Evolutionary conservation across 495 filamentous ascomycete species (phyloP).

Genomic region (Neurospora sp.): DNA sequence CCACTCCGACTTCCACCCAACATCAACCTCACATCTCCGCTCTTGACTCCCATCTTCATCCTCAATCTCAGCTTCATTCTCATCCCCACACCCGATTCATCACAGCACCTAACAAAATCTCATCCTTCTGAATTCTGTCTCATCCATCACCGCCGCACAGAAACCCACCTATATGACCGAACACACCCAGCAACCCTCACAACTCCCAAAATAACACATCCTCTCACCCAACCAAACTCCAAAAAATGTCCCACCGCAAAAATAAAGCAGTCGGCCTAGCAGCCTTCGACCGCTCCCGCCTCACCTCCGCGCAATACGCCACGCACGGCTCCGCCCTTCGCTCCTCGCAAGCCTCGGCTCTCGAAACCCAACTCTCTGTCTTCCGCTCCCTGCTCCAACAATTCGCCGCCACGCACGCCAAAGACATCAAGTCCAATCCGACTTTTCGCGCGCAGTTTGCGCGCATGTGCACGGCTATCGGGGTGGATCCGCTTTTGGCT

Average conservation of each 20-base stretch:
- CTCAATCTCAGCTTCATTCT: background rate
- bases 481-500: slow-evolving; percentile 77
- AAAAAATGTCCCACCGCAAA: slow-evolving; percentile 35
- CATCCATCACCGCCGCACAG: background rate
- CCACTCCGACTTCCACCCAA: background rate
- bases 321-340: slow-evolving; percentile 79
- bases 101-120: background rate
- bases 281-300: slow-evolving; percentile 74
- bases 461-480: slow-evolving; percentile 94
- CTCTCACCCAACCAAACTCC: background rate
- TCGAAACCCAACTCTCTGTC: slow-evolving; percentile 85
- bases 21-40: background rate
- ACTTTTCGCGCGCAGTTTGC: slow-evolving; percentile 94
- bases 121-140: background rate
- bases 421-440: slow-evolving; percentile 90
- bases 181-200: background rate
- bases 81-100: background rate
- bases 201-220: background rate
- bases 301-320: slow-evolving; percentile 76
- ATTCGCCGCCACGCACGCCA: slow-evolving; percentile 87
- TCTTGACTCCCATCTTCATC: background rate
- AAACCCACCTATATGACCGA: background rate
- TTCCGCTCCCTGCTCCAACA: slow-evolving; percentile 90
- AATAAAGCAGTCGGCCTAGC: slow-evolving; percentile 75
- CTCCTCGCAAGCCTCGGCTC: slow-evolving; percentile 64